Base-by-base conservation (phyloP, 768 basidiomycete species). In the Termitomyces eurrhizus region DNA sequence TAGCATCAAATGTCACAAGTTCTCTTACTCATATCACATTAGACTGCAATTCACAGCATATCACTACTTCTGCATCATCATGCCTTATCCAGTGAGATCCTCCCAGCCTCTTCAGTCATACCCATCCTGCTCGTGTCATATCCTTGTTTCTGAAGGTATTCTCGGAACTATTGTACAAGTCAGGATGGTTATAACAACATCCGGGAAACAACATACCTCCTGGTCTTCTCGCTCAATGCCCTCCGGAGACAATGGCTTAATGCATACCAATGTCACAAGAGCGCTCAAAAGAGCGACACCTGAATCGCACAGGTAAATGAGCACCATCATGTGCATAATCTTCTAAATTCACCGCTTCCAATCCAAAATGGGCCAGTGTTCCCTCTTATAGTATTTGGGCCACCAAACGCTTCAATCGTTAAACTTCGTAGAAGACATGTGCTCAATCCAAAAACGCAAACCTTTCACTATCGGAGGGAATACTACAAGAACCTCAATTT, bases 351-450 rank as follows among this genome's bases (percentile, higher is more conserved):
- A 77, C 86, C 88, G 63, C 89, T 90, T 24, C 80, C 92, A 62
- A 93, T 72, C 89, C 88, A 93, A 80, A 93, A 93, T 11, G 91
- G 91, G 12, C 92, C 91, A 0, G 93, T 93, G 68, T 89, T 87
- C 52, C 87, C 89, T 58, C 77, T 78, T 44, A 74, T 69, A 26
- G 83, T 73, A n/a, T 56, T 66, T 1, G 79, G 7, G 8, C 86
- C 86, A 60, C 86, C 86, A 61, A 91, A 91, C 18, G 80, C 88
- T 84, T 57, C 29, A 63, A 32, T 55, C 18, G 16, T 33, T 24
- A 69, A 54, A 55, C 35, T 51, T 45, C 26, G 61, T 50, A n/a
- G 21, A 35, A 58, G 18, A 49, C 48, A 29, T 26, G 52, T 29
- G 11, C 32, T 5, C 9, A 14, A 18, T 36, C 52, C 32, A 52